Base-by-base conservation (phyloP, 345 rosid species). In the Brassica cretica region DNA sequence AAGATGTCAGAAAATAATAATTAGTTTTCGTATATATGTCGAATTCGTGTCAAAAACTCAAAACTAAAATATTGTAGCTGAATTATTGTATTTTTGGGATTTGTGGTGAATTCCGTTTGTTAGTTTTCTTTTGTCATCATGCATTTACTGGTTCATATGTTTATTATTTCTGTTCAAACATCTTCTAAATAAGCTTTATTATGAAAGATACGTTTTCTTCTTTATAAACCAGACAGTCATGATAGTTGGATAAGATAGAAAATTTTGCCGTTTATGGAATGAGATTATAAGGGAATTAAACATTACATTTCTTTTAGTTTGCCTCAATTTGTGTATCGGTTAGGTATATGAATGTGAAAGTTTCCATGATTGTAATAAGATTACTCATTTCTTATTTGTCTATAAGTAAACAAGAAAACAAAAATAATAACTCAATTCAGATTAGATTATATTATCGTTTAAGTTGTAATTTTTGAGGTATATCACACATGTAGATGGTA, bases 401-500 rank as follows among this genome's bases (percentile, higher is more conserved):
- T 8, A 69, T 18, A 4, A 19, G 6, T 33, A 70, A 16, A 71
- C 4, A 16, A 71, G 18, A 18, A 19, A 6, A 70, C 59, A 2
- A 33, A 68, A 16, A 30, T 18, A 18, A 35, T 19, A 58, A 35
- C 32, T 33, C n/a, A 32, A 33, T 56, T 35, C 18, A 12, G 11
- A 18, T 32, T 70, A 56, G 21, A 9, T 12, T 59, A 59, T 4
- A 2, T 55, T 30, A 2, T 16, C 8, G 21, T 35, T 4, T 2
- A 63, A 16, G 27, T 46, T 5, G 21, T 15, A 14, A 30, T 46
- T 63, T 73, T 16, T 5, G 33, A 44, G 5, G 62, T 3, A 44
- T 33, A 15, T 24, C 49, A 60, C 8, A 46, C 81, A 78, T 73
- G 77, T 58, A 66, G 37, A 78, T 66, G 0, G 77, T 67, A 78